These are phyloP conservation scores for Leccinum olivaceopallidum DNA, from an alignment of 768 basidiomycete genomes.

Conservation along the genomic window DNA sequence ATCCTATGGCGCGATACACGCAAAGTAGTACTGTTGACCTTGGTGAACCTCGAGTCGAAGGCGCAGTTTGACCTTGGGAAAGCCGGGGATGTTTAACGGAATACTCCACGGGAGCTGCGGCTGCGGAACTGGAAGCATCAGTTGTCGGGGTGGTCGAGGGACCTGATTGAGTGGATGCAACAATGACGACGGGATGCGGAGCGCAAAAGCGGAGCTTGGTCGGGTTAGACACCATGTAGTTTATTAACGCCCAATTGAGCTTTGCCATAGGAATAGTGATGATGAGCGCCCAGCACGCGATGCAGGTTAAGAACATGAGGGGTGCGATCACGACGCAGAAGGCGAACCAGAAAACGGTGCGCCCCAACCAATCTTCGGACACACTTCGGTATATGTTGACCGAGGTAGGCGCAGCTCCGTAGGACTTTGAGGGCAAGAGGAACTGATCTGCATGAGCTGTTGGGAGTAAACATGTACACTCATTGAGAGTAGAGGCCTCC, in stretches of 20 bases:
- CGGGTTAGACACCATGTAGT: slow-evolving; percentile 76
- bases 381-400: slow-evolving; percentile 24
- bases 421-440: slow-evolving; percentile 56
- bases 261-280: slow-evolving; percentile 98
- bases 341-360: slow-evolving; percentile 77
- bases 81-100: slow-evolving; percentile 73
- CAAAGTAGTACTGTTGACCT: slow-evolving; percentile 90
- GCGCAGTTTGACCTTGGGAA: slow-evolving; percentile 87
- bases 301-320: slow-evolving; percentile 81
- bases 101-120: slow-evolving; percentile 43
- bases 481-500: slow-evolving; percentile 32
- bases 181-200: slow-evolving; percentile 70
- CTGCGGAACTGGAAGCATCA: slow-evolving; percentile 10
- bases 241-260: slow-evolving; percentile 92
- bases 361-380: slow-evolving; percentile 58
- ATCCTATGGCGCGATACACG: slow-evolving; percentile 87
- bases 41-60: slow-evolving; percentile 66
- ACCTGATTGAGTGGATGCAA: slow-evolving; percentile 32
- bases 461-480: slow-evolving; percentile 50
- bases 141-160: slow-evolving; percentile 8
- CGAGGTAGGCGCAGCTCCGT: slow-evolving; percentile 56
- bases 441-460: slow-evolving; percentile 31
- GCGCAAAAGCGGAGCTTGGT: slow-evolving; percentile 90
- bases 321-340: slow-evolving; percentile 83
- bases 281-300: slow-evolving; percentile 93